Conservation (phyloP, 352 stramenopile species). For the Poterioochromonas sp. region DNA sequence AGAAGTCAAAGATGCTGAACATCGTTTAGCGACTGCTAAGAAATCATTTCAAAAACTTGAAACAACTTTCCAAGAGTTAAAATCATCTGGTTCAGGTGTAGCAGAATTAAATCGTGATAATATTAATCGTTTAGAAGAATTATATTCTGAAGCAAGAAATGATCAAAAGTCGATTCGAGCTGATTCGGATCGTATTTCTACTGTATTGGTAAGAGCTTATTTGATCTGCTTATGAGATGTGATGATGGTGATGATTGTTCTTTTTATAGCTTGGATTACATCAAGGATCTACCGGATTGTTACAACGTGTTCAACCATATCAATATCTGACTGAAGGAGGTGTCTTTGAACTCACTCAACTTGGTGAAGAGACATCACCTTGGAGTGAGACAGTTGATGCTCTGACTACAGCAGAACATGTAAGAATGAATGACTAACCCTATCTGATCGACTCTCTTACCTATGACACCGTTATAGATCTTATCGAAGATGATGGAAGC, state of each 20-base stretch:
- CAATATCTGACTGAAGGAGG: slow-evolving; percentile 3
- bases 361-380: slow-evolving; percentile 3
- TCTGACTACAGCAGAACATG: slow-evolving; percentile 16
- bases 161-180: slow-evolving; percentile 7
- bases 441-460: too few species aligned
- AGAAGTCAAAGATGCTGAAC: slow-evolving; percentile 9
- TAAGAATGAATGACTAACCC: too few species aligned
- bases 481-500: slow-evolving; percentile 30
- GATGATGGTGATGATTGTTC: neutral
- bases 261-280: neutral
- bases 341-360: slow-evolving; percentile 12
- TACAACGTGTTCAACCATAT: slow-evolving; percentile 27
- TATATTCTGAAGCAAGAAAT: neutral
- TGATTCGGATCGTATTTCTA: slow-evolving; percentile 1
- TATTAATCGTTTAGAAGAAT: slow-evolving; percentile 1
- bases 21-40: slow-evolving; percentile 14
- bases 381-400: slow-evolving; percentile 26
- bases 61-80: neutral
- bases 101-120: slow-evolving; percentile 11
- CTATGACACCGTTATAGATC: too few species aligned
- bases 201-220: slow-evolving; percentile 5
- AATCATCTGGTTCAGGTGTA: neutral
- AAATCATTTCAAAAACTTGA: neutral
- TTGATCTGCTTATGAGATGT: neutral
- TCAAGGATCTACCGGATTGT: slow-evolving; percentile 5